Base-by-base conservation (phyloP, 2,329 filamentous ascomycete species). In the Trematosphaeria pertusa region DNA sequence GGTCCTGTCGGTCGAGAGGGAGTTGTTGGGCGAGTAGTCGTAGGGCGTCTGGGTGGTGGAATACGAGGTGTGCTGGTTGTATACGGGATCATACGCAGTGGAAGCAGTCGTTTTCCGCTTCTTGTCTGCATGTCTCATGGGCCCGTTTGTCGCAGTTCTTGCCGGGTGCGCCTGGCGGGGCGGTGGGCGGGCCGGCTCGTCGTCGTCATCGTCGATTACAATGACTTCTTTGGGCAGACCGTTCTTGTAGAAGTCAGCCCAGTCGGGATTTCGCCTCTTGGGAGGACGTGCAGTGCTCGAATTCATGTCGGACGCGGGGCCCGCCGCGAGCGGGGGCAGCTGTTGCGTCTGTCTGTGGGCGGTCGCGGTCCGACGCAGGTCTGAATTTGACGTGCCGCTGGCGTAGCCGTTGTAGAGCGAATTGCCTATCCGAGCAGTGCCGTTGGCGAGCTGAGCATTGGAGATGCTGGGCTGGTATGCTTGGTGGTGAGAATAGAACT, bases 1-100 rank as follows among this genome's bases (percentile, higher is more conserved):
- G 11, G 89, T 95, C 54, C 90, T 85, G 71, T 93, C 91, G 57
- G 87, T 94, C 4, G 91, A 95, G 44, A 86, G 80, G 10, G 89
- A 91, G 34, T 88, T 87, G 39, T 82, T 84, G 43, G 83, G 86
- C 11, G 82, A 80, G 53, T 86, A 82, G 61, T 87, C 85, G 52
- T 85, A 83, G 39, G 88, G 86, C 20, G 87, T 87, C 64, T 88
- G 84, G 46, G 88, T 84, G 59, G 87, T 86, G 3, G 91, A 92
- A 70, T 87, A 88, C 32, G 84, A 83, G 70, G 84, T 69, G 65
- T 81, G 81, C 68, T 87, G 82, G 67, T 92, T 87, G 67, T 91
- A 88, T 41, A 87, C 81, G 14, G 86, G 77, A 59, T 93, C 88
- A 67, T 87, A 89, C 32, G 78, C 77, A 2, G 78, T 75, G 59